phyloP scores from a whole-genome alignment of 1,284 basidiomycete genomes.

The Filobasidium uniguttulatum region DNA sequence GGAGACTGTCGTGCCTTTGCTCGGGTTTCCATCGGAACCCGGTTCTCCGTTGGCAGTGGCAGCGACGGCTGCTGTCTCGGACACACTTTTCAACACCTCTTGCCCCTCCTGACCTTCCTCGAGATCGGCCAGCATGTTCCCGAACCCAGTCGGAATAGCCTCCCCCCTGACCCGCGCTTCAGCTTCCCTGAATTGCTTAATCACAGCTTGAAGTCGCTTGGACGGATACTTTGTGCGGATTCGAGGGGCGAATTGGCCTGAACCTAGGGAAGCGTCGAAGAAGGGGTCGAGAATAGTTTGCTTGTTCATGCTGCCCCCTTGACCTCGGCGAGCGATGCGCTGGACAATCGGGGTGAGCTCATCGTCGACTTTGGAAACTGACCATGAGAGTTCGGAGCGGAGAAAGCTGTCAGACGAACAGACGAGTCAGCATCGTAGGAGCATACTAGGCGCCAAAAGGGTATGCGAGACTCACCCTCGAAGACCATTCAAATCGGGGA shows the following conservation, averaged over 20 bases:
- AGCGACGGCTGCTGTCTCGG: not conserved
- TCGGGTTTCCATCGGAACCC: too few relatives aligned
- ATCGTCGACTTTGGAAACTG: slow-evolving; percentile 74
- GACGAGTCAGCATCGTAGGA: slow-evolving; percentile 1
- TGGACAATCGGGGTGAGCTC: slow-evolving; percentile 86
- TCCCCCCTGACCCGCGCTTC: slow-evolving; percentile 25
- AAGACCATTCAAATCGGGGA: slow-evolving; percentile 84
- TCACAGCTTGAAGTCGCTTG: slow-evolving; percentile 78
- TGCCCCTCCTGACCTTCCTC: slow-evolving; percentile 26
- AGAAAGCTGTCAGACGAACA: slow-evolving; percentile 53
- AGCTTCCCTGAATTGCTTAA: slow-evolving; percentile 62
- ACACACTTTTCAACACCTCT: slow-evolving; percentile 17
- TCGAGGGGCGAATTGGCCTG: slow-evolving; percentile 55
- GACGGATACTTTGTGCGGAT: slow-evolving; percentile 66
- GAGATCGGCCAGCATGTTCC: slow-evolving; percentile 31
- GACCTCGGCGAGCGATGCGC: slow-evolving; percentile 63
- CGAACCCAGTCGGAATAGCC: slow-evolving; percentile 21
- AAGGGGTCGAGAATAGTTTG: slow-evolving; percentile 47
- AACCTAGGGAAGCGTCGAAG: slow-evolving; percentile 41
- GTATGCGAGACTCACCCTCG: slow-evolving; percentile 47
- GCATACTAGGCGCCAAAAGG: too few relatives aligned
- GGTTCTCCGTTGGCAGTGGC: too few relatives aligned
- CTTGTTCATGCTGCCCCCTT: slow-evolving; percentile 44
- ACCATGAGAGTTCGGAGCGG: slow-evolving; percentile 74
- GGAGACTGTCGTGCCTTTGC: not conserved